Base-by-base conservation (phyloP, 2,329 filamentous ascomycete genomes). In the Metarhizium anisopliae region DNA sequence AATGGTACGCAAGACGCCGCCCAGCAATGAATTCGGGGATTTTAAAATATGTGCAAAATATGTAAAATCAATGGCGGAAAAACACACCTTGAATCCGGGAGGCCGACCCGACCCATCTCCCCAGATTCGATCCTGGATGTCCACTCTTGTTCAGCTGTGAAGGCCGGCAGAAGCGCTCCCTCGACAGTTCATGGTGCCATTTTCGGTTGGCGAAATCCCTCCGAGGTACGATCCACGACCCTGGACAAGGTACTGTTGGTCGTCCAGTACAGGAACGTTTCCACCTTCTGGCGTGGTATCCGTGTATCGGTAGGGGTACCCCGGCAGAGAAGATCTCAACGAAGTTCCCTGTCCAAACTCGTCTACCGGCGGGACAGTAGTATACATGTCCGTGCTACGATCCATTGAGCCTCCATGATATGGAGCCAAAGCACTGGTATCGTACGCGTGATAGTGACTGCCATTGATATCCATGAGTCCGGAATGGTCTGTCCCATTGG, bases 261-360 rank as follows among this genome's bases (percentile, higher is more conserved):
- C 57, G 6, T 56, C 55, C 55, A 58, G 35, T 7, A 45, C 11
- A 38, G 47, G 32, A 18, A 38, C 45, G 36, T 10, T 50, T 40
- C 30, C 52, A 30, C 50, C 35, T 16, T n/a, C 20, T 14, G 29
- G 30, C 7, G 51, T n/a, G 35, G 55, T 65, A 51, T 68, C 67
- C 3, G 60, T 61, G 57, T 69, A 70, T 53, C 67, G 64, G 61
- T 70, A 70, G 25, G 63, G 58, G 56, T 68, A 63, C 36, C 67
- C 51, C 52, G 62, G 43, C 47, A 59, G 55, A 54, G 59, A 51
- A 59, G 62, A 38, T 47, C 54, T 59, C 50, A 32, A 58, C 36
- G 43, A 60, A 57, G 18, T 54, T 58, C 55, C 58, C 58, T 56
- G 58, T 51, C 52, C 55, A 57, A 58, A 57, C 45, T 59, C 50